Conservation (phyloP, 1,139 yeast genomes). For the Kurtzmaniella quercitrusa region DNA sequence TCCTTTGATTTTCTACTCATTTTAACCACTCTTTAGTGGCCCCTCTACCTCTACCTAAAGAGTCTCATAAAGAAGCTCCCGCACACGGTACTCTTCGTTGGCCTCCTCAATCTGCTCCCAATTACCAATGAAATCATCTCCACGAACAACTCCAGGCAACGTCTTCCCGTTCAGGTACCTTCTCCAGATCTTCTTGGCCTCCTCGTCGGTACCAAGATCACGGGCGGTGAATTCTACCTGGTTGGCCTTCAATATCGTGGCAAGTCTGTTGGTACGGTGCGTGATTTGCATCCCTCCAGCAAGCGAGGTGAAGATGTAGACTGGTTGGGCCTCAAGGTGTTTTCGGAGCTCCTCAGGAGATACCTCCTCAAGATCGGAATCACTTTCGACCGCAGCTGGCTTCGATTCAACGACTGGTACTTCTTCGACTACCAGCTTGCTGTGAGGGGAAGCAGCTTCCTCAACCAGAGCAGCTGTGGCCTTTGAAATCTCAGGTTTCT, state of each 20-base stretch:
- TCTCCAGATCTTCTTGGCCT: constrained; percentile 83
- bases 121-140: constrained; percentile 84
- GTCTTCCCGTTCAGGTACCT: constrained; percentile 69
- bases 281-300: constrained; percentile 88
- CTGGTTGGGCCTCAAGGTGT: constrained; percentile 51
- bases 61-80: constrained; percentile 52
- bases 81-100: constrained; percentile 73
- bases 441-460: too few relatives aligned
- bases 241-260: constrained; percentile 74
- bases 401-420: background rate
- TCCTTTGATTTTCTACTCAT: background rate
- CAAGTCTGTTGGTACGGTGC: constrained; percentile 74
- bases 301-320: constrained; percentile 77
- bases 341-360: constrained; percentile 45
- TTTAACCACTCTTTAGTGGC: background rate
- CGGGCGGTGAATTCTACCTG: constrained; percentile 62
- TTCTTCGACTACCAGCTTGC: too few relatives aligned
- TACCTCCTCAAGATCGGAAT: constrained; percentile 30
- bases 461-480: too few relatives aligned
- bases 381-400: constrained; percentile 12
- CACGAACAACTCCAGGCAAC: constrained; percentile 90
- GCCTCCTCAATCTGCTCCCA: constrained; percentile 81
- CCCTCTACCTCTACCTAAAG: constrained; percentile 11
- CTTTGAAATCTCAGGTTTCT: too few relatives aligned
- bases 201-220: constrained; percentile 85